These are phyloP conservation scores for Trichophyton mentagrophytes DNA, from an alignment of 2,329 filamentous ascomycete genomes.

Conservation along the genomic window DNA sequence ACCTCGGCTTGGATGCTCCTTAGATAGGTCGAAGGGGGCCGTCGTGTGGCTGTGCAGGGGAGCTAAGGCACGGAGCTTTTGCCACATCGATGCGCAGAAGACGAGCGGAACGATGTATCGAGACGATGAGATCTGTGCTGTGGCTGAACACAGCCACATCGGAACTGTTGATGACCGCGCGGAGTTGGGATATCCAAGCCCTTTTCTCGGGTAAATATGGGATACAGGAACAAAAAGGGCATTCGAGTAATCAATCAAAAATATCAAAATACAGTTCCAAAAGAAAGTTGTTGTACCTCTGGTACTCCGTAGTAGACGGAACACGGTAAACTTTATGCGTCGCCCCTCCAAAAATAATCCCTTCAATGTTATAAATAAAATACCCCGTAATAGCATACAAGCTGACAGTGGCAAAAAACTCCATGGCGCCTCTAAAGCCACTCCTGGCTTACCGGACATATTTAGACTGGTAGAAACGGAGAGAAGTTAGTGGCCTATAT, in stretches of 20 bases:
- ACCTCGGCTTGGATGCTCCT: not conserved
- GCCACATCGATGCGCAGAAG: not conserved
- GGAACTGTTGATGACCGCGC: not conserved
- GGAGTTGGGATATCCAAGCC: not conserved
- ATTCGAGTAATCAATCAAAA: not conserved
- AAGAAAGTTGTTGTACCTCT: not conserved
- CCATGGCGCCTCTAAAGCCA: conserved; percentile 1
- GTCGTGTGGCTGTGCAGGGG: not conserved
- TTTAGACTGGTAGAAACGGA: conserved; percentile 8
- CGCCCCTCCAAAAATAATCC: not conserved
- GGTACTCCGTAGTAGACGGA: not conserved
- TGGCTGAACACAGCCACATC: conserved; percentile 1
- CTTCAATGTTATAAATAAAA: not conserved
- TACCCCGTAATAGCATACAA: not conserved
- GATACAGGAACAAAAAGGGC: not conserved
- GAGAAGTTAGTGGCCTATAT: not conserved
- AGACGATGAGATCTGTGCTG: not conserved
- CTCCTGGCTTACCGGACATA: conserved; percentile 10
- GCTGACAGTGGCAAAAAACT: not conserved
- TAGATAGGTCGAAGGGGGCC: not conserved
- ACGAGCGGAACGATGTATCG: no score
- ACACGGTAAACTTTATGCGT: conserved; percentile 1
- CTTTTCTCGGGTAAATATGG: not conserved
- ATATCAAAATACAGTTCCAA: not conserved
- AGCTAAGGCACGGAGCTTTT: not conserved